Evolutionary conservation across 352 stramenopile species (phyloP), one percentile per base, ranked within the genome.

Genomic region (Phytophthora tubulina): DNA sequence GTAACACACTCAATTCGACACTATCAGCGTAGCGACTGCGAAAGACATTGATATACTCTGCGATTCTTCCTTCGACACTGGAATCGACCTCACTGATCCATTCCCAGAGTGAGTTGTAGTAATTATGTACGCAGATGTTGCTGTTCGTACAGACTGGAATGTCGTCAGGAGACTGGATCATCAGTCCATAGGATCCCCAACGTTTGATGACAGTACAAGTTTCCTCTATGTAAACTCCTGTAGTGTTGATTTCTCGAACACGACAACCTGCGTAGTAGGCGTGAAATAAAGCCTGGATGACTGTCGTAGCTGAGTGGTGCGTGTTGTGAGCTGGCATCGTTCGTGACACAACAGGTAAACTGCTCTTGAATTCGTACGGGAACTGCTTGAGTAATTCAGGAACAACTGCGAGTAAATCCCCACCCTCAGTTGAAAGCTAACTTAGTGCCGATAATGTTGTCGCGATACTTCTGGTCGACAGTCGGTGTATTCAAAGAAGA

Each of bases 91-190:
- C n/a, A 15, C 38, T 61, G 3, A 75, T 33, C 60, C 69, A 75
- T 49, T 78, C 66, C 71, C 71, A 78, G 3, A 75, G 60, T 10
- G 71, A 78, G 38, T 71, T 75, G 42, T 75, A 75, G 59, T 72
- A 75, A 44, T 75, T 78, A 45, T 72, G 71, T 8, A 76, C 55
- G 45, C 63, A 76, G 8, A 78, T 41, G 27, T 53, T 60, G 0
- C 45, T 38, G 4, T 59, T 74, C 13, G 49, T 72, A 10, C 62
- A 76, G 6, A 58, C 62, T 0, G 69, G 62, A 35, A 72, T 67
- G 33, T 68, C 68, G 7, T 75, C 61, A 1, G 62, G 68, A 6
- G 69, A 38, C 21, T 76, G 70, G 11, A 76, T 17, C 63, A 76
- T 76, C 9, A 76, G 53, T 3, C 63, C 70, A 31, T 76, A 76